Base-by-base conservation (phyloP, 805 yeast genomes). In the Metschnikowia lochheadii region DNA sequence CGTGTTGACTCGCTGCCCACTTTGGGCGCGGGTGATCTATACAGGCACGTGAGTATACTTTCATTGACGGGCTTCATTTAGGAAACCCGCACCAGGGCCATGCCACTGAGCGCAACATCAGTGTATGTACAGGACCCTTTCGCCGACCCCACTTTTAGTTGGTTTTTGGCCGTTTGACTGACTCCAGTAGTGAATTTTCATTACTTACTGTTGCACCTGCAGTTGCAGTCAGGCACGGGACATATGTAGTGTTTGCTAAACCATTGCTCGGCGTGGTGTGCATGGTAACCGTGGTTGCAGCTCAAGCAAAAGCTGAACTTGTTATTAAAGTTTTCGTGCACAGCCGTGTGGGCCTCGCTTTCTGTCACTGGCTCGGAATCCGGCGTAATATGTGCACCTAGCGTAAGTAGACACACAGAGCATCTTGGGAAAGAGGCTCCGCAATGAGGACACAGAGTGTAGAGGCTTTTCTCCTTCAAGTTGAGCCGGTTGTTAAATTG, bases 211-310 rank as follows among this genome's bases (percentile, higher is more conserved):
- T 85, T 86, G 65, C 98, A 92, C 45, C 81, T 74, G 62, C 99
- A 92, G 38, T 77, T 74, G 62, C 99, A 92, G 40, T 90, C 96
- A 0, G 97, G 97, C 2, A 92, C 96, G 0, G 99, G 97, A 62
- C 99, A 92, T 1, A 87, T 81, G 49, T 80, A 81, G 60, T 91
- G 96, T 64, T 84, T 85, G 23, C 85, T 79, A 65, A 92, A 92
- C 99, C 99, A 92, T 61, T 91, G 95, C 55, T 88, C 90, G 0
- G 97, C 97, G 65, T 92, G 99, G 3, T 87, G 90, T 0, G 96
- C 90, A 69, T 92, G 99, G 81, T 84, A 84, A 0, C 97, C 96
- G 61, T 92, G 99, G 63, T 87, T 89, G 64, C 99, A 92, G 33
- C 84, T 81, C 56, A 92, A 69, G 62, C 99, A 92, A 68, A 89